Evolutionary conservation across 2,329 filamentous ascomycete species (phyloP).

Genomic region (Fusarium sp.): DNA sequence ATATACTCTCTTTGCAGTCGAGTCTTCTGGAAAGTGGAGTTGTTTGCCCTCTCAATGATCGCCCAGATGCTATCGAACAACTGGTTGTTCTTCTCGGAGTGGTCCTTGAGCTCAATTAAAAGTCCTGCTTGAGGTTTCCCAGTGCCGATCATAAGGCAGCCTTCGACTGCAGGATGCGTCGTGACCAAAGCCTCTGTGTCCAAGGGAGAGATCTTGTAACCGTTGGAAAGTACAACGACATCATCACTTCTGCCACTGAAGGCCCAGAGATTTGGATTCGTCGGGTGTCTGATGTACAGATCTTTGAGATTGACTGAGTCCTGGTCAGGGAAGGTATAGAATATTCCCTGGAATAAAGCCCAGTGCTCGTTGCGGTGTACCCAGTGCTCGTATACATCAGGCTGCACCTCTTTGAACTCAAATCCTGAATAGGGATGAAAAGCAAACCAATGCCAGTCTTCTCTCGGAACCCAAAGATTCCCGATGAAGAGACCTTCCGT

Average conservation of each 20-base stretch:
- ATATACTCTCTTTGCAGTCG: not conserved
- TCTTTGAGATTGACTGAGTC: conserved; percentile 44
- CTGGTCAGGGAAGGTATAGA: conserved; percentile 43
- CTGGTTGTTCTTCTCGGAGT: not conserved
- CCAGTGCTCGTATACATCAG: conserved; percentile 45
- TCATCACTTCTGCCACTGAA: conserved; percentile 45
- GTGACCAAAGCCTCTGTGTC: conserved; percentile 42
- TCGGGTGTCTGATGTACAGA: conserved; percentile 41
- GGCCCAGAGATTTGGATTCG: conserved; percentile 41
- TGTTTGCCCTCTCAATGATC: not conserved
- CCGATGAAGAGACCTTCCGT: conserved; percentile 48
- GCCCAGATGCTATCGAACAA: conserved; percentile 7
- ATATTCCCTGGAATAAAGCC: conserved; percentile 34
- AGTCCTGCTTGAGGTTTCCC: not conserved
- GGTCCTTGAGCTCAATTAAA: not conserved
- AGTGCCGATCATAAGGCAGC: not conserved
- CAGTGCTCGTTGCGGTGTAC: conserved; percentile 43
- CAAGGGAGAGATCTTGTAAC: conserved; percentile 44
- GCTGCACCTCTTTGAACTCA: conserved; percentile 45
- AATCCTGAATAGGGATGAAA: conserved; percentile 48
- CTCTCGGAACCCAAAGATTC: conserved; percentile 37
- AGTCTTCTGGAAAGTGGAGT: conserved; percentile 1
- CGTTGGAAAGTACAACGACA: conserved; percentile 43
- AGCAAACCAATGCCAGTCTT: conserved; percentile 46
- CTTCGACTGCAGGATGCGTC: conserved; percentile 38